Percentiles rank a stretch among this genome's conserved stretches.
Conservation (phyloP, 2,329 filamentous ascomycete species). For the Simplicillium sp. region DNA sequence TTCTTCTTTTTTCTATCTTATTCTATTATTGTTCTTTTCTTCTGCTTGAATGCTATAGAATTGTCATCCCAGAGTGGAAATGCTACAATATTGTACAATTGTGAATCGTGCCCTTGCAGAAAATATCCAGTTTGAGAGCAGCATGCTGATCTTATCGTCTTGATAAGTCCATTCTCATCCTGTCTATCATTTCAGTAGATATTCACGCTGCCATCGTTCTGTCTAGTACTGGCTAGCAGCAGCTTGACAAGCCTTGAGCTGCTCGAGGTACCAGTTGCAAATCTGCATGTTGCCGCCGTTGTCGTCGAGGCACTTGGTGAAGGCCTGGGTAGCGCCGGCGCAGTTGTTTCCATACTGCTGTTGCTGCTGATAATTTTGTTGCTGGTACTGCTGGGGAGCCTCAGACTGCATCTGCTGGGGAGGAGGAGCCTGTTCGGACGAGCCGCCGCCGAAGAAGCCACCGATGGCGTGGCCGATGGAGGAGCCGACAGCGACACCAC, state of each 20-base stretch:
- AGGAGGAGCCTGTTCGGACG: conserved; percentile 40
- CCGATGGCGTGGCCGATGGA: conserved; percentile 93
- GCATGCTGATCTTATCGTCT: too few species aligned
- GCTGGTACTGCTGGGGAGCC: conserved; percentile 30
- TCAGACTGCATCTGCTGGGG: conserved; percentile 41
- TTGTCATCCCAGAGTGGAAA: too few species aligned
- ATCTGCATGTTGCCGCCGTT: conserved; percentile 90
- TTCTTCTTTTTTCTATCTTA: too few species aligned
- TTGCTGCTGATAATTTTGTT: conserved; percentile 35
- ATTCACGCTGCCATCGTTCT: not conserved
- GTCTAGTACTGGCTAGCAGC: conserved; percentile 62
- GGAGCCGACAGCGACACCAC: conserved; percentile 92
- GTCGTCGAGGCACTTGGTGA: conserved; percentile 95
- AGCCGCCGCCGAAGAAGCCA: conserved; percentile 74
- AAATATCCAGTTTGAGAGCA: too few species aligned
- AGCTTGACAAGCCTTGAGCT: conserved; percentile 83
- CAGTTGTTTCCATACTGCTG: conserved; percentile 56
- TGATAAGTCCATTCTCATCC: too few species aligned
- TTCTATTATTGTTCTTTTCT: too few species aligned
- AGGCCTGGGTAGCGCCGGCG: conserved; percentile 68
- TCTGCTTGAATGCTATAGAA: too few species aligned
- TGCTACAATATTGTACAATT: too few species aligned
- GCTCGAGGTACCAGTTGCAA: conserved; percentile 96
- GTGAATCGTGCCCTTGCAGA: too few species aligned
- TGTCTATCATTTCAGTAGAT: not conserved